These are phyloP conservation scores for Magnusiomyces suaveolens DNA, from an alignment of 1,139 yeast species.

Conservation along the genomic window DNA sequence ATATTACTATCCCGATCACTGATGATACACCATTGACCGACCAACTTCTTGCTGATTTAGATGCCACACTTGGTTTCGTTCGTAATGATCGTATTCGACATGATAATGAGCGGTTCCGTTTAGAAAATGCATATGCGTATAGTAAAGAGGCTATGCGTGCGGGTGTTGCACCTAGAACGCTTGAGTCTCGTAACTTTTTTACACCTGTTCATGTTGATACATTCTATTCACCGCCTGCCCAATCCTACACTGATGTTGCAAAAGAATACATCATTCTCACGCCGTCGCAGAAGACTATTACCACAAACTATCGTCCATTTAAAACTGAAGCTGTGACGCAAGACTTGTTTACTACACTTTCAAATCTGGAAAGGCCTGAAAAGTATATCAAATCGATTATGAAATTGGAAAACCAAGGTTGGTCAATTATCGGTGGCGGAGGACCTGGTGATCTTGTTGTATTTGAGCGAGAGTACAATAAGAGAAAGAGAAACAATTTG, in stretches of 20 bases:
- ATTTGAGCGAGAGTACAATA: slow-evolving; percentile 28
- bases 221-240: slow-evolving; percentile 6
- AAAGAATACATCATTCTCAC: slow-evolving; percentile 42
- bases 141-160: slow-evolving; percentile 30
- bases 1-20: neutral
- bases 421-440: slow-evolving; percentile 42
- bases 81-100: slow-evolving; percentile 35
- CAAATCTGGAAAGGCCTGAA: slow-evolving; percentile 34
- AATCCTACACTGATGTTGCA: slow-evolving; percentile 10
- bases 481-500: slow-evolving; percentile 15
- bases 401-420: slow-evolving; percentile 35
- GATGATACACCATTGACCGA: slow-evolving; percentile 7
- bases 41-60: slow-evolving; percentile 21
- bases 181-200: slow-evolving; percentile 43
- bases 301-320: slow-evolving; percentile 39
- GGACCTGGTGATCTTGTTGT: slow-evolving; percentile 32
- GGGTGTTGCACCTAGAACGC: slow-evolving; percentile 33
- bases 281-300: slow-evolving; percentile 35
- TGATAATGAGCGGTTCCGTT: slow-evolving; percentile 41
- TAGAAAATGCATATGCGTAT: slow-evolving; percentile 48
- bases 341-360: slow-evolving; percentile 41
- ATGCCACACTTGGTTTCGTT: slow-evolving; percentile 39
- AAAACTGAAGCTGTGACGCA: slow-evolving; percentile 28
- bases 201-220: slow-evolving; percentile 33
- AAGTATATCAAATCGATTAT: slow-evolving; percentile 29